Evolutionary conservation across 169 alveolate genomes (phyloP).

Genomic region (Plasmodium vinckei): DNA sequence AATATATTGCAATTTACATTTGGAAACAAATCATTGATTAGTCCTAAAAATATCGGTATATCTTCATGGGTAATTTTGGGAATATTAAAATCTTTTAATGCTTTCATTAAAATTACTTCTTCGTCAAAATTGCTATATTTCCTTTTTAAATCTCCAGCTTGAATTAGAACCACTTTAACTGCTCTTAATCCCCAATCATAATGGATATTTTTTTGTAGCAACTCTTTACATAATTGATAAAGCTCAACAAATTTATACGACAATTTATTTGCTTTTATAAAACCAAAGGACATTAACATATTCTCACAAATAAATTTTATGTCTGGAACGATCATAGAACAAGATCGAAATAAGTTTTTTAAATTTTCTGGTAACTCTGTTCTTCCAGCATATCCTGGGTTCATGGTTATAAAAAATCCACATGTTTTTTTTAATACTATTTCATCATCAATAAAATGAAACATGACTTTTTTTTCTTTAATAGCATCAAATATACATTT

Average conservation of each 20-base stretch:
- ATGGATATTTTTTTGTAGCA: constrained; percentile 94
- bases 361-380: constrained; percentile 98
- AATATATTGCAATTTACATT: constrained; percentile 75
- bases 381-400: constrained; percentile 99
- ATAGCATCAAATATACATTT: constrained; percentile 94
- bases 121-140: constrained; percentile 93
- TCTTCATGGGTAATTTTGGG: constrained; percentile 95
- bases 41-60: constrained; percentile 94
- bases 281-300: constrained; percentile 98
- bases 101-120: constrained; percentile 95
- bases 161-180: constrained; percentile 95
- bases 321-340: constrained; percentile 98
- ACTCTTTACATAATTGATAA: constrained; percentile 90
- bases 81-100: constrained; percentile 96
- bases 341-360: constrained; percentile 96
- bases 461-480: constrained; percentile 85
- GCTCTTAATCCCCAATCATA: constrained; percentile 99
- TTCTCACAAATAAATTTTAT: constrained; percentile 95
- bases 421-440: constrained; percentile 83
- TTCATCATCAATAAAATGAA: constrained; percentile 87
- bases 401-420: constrained; percentile 94
- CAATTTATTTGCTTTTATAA: constrained; percentile 92
- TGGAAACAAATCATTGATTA: constrained; percentile 96
- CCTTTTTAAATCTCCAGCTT: constrained; percentile 97
- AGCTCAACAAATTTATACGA: constrained; percentile 95